Evolutionary conservation across 331 rosid genomes (phyloP).

Genomic region (Pyrus hybrid): DNA sequence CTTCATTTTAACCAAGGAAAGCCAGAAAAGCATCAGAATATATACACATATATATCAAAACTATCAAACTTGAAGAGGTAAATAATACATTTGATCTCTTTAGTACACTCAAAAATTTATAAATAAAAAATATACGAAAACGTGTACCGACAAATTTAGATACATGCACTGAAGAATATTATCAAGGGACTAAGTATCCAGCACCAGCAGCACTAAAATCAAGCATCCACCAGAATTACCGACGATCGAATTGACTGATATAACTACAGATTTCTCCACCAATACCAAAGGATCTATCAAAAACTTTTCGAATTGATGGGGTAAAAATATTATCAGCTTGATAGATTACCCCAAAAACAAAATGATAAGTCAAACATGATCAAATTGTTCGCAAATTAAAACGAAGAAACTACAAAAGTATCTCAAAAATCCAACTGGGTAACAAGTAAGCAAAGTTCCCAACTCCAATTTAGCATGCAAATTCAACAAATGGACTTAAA

Average conservation of each 20-base stretch:
- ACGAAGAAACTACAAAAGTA: not conserved
- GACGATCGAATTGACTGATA: not conserved
- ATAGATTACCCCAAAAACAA: not conserved
- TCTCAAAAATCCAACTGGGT: conserved; percentile 20
- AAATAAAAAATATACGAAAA: not conserved
- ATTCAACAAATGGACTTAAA: conserved; percentile 9
- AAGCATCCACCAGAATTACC: not conserved
- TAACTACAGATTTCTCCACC: not conserved
- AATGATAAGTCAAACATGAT: not conserved
- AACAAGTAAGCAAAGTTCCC: conserved; percentile 18
- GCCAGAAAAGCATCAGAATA: not conserved
- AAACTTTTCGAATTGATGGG: not conserved
- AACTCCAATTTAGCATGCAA: conserved; percentile 14
- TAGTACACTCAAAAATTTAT: not conserved
- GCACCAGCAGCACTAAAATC: not conserved
- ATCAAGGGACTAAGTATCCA: not conserved
- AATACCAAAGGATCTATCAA: not conserved
- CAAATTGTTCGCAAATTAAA: not conserved
- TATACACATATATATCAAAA: not conserved
- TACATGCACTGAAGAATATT: not conserved
- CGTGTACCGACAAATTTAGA: not conserved
- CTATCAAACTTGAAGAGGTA: not conserved
- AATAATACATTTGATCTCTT: not conserved
- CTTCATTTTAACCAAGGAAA: not conserved
- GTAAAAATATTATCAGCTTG: not conserved